A percentile compares a stretch with the other conserved stretches of the same genome.
These are phyloP conservation scores for Solanum paucissectum DNA, from an alignment of 257 asterid species.

Conservation along the genomic window DNA sequence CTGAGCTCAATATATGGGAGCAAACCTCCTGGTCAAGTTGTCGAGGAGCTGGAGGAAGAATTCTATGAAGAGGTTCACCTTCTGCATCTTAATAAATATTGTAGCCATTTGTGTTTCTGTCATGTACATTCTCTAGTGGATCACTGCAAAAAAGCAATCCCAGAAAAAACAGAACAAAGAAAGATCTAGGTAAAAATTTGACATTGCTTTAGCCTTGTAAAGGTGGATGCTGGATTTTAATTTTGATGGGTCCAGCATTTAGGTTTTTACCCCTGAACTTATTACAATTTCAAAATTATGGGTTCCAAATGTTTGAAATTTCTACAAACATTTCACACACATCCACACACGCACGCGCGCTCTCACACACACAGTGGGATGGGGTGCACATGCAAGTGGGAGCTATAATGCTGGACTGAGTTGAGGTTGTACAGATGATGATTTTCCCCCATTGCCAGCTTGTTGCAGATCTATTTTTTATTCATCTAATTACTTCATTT, in stretches of 20 bases:
- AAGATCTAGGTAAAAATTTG: neutral
- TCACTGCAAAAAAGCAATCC: neutral
- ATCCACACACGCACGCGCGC: neutral
- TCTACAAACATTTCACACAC: neutral
- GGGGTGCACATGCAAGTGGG: neutral
- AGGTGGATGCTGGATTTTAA: neutral
- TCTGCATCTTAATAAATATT: conserved; percentile 6
- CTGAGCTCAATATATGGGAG: conserved; percentile 79
- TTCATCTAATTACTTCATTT: neutral
- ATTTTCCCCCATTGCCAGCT: neutral
- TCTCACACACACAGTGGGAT: neutral
- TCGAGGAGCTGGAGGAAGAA: conserved; percentile 80
- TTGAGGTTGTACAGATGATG: neutral
- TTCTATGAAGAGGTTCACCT: conserved; percentile 77
- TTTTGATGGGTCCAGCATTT: neutral
- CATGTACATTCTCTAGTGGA: conserved; percentile 1
- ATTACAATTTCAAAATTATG: neutral
- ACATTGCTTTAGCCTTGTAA: neutral
- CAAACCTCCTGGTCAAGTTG: conserved; percentile 40
- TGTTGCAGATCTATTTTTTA: neutral
- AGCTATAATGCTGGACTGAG: neutral
- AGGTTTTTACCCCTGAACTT: neutral
- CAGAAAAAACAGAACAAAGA: neutral
- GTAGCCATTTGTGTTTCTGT: neutral
- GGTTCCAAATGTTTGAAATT: neutral